These are phyloP conservation scores for Alternaria solani DNA, from an alignment of 2,329 filamentous ascomycete species.

Conservation along the genomic window DNA sequence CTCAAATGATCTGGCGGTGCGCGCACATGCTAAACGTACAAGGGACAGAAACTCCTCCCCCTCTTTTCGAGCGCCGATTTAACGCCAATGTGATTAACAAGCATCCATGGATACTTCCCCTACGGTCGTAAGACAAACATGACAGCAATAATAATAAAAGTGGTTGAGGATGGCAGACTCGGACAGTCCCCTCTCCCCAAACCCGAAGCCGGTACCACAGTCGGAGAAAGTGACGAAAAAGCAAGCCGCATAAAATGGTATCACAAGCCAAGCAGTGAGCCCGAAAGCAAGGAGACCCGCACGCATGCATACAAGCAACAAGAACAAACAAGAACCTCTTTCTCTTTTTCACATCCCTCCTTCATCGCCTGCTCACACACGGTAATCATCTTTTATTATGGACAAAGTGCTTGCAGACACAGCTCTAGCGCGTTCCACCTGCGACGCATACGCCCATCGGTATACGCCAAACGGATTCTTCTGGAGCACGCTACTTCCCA, in stretches of 20 bases:
- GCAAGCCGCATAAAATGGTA: background rate
- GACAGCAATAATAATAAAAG: background rate
- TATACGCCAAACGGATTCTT: background rate
- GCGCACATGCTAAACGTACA: background rate
- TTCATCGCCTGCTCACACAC: background rate
- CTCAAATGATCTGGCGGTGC: background rate
- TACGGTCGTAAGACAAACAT: background rate
- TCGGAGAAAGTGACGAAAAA: background rate
- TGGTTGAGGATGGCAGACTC: background rate
- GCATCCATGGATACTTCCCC: background rate
- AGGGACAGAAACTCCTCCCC: background rate
- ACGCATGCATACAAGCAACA: background rate
- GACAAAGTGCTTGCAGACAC: constrained; percentile 1
- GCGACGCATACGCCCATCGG: constrained; percentile 1
- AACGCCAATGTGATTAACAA: background rate
- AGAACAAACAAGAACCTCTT: background rate
- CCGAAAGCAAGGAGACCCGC: background rate
- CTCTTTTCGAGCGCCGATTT: background rate
- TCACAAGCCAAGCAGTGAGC: background rate
- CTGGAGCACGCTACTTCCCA: background rate
- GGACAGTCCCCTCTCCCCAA: background rate
- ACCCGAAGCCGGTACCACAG: background rate
- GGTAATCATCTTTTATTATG: background rate
- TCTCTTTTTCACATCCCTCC: background rate
- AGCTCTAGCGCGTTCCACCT: constrained; percentile 1